Conservation (phyloP, 768 basidiomycete genomes). For the Tulasnella sp. region DNA sequence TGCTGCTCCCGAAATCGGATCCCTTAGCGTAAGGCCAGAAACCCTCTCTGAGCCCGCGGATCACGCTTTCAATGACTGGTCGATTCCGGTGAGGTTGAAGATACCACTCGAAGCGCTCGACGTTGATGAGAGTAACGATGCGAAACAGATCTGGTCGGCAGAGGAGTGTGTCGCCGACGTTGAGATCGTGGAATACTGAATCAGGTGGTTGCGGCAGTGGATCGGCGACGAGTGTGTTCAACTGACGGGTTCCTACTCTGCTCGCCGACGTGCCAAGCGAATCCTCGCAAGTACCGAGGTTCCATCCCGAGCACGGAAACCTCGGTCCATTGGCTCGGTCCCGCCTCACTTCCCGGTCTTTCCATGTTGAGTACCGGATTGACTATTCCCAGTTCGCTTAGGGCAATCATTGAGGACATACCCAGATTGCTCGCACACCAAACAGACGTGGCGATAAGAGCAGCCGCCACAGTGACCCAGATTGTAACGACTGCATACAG, state of each 20-base stretch:
- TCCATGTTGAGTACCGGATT: neutral
- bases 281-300: too few relatives aligned
- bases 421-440: neutral
- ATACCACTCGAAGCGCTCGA: conserved; percentile 35
- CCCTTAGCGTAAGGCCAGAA: conserved; percentile 44
- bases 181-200: too few relatives aligned
- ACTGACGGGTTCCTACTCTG: too few relatives aligned
- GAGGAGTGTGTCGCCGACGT: too few relatives aligned
- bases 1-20: conserved; percentile 27
- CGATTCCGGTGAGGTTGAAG: conserved; percentile 40
- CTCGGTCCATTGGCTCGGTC: too few relatives aligned
- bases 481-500: neutral
- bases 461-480: neutral
- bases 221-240: too few relatives aligned
- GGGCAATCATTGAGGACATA: neutral
- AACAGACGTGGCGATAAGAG: neutral
- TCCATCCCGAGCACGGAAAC: too few relatives aligned
- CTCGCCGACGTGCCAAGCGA: too few relatives aligned
- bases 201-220: too few relatives aligned
- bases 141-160: conserved; percentile 41
- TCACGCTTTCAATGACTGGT: conserved; percentile 39
- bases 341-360: neutral
- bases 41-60: conserved; percentile 36
- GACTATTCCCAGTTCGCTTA: neutral
- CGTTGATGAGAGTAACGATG: conserved; percentile 40